phyloP scores from a whole-genome alignment of 2,329 filamentous ascomycete genomes.

The Penicillium sp. region DNA sequence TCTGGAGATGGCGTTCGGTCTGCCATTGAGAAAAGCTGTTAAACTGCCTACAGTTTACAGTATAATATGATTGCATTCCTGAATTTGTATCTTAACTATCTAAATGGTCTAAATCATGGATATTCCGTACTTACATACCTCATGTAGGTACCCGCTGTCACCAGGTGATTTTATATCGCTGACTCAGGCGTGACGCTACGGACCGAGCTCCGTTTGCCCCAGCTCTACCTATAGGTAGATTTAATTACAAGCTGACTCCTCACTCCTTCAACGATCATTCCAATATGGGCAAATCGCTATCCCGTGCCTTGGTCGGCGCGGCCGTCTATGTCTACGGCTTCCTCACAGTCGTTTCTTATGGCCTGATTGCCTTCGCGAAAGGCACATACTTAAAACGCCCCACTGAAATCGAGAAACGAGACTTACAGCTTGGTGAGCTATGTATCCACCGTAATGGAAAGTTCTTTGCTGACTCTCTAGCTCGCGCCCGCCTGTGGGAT shows the following conservation, averaged over 20 bases:
- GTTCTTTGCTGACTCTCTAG: conserved; percentile 29
- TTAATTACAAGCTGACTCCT: not conserved
- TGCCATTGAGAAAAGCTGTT: not conserved
- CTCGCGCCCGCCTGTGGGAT: conserved; percentile 54
- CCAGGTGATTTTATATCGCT: not conserved
- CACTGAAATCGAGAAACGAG: conserved; percentile 39
- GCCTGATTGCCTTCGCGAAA: conserved; percentile 24
- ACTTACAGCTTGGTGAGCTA: conserved; percentile 41
- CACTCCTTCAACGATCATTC: not conserved
- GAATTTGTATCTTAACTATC: not conserved
- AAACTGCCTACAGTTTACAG: not conserved
- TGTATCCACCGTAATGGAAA: not conserved
- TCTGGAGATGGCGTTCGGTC: conserved; percentile 15
- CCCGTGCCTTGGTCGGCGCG: conserved; percentile 15
- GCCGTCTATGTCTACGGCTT: conserved; percentile 33
- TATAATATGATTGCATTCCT: not conserved
- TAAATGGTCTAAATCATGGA: not conserved
- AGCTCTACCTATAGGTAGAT: not conserved
- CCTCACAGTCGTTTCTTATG: conserved; percentile 34
- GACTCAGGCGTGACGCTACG: conserved; percentile 4
- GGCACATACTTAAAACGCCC: conserved; percentile 38
- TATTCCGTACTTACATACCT: too few species aligned
- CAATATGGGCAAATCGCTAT: conserved; percentile 22
- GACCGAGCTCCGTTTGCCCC: not conserved
- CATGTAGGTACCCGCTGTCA: not conserved